Percentiles rank a stretch among this genome's conserved stretches.
These are phyloP conservation scores for Orbilia oligospora DNA, from an alignment of 2,329 filamentous ascomycete species.

Conservation along the genomic window DNA sequence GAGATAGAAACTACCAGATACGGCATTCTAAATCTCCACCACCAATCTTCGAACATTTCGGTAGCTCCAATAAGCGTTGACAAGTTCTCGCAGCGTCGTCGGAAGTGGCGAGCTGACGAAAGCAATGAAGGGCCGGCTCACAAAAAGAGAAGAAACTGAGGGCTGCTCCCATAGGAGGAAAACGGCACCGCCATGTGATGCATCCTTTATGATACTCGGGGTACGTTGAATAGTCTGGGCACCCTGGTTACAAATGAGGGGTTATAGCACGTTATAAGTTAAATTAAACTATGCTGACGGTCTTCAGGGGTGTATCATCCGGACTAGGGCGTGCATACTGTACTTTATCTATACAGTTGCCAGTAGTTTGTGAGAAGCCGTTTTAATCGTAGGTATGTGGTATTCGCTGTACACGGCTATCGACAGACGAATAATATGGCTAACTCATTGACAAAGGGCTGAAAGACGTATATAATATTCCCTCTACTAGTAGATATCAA, in stretches of 20 bases:
- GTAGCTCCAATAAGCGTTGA: not conserved
- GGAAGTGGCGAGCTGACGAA: not conserved
- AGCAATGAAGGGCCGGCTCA: no score
- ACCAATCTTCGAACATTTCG: not conserved
- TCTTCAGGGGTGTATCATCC: not conserved
- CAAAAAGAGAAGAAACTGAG: not conserved
- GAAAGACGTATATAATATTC: not conserved
- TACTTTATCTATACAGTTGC: no score
- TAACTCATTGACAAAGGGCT: not conserved
- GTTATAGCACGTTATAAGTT: not conserved
- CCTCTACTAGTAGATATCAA: no score
- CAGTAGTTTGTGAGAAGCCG: no score
- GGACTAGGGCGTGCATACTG: no score
- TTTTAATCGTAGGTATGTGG: not conserved
- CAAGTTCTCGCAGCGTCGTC: not conserved
- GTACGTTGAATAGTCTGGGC: not conserved
- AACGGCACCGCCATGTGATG: not conserved
- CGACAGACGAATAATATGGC: not conserved
- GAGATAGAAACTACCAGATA: not conserved
- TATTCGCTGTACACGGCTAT: not conserved
- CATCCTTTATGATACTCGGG: not conserved
- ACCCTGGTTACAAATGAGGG: not conserved
- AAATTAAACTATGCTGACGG: not conserved
- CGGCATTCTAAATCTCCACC: not conserved
- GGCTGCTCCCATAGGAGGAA: not conserved